phyloP scores from a whole-genome alignment of 2,329 filamentous ascomycete genomes.

The Fonsecaea monophora region DNA sequence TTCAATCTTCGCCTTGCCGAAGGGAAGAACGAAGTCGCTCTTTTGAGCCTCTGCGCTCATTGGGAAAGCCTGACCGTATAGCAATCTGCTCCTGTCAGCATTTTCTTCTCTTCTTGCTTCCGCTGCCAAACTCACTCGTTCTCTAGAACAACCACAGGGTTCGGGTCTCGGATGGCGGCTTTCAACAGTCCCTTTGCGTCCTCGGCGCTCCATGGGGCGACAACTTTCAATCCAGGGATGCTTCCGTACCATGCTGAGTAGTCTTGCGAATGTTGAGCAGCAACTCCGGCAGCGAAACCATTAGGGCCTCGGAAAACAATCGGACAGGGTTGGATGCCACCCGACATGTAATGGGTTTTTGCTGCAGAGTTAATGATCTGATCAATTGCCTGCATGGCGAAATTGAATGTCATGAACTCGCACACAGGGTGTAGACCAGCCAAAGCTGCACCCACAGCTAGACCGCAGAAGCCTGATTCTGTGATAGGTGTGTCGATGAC shows the following conservation, averaged over 20 bases:
- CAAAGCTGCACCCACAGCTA: constrained; percentile 92
- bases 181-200: constrained; percentile 98
- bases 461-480: constrained; percentile 91
- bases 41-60: constrained; percentile 97
- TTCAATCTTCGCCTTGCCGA: constrained; percentile 99
- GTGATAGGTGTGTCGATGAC: constrained; percentile 99
- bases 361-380: constrained; percentile 99
- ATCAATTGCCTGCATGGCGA: constrained; percentile 99
- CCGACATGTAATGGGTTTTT: constrained; percentile 99
- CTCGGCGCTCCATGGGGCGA: constrained; percentile 93
- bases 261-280: constrained; percentile 97
- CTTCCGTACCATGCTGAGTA: constrained; percentile 99
- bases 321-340: constrained; percentile 98
- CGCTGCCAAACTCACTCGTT: constrained; percentile 68
- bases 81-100: constrained; percentile 59
- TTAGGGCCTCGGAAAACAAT: constrained; percentile 99
- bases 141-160: constrained; percentile 90
- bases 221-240: constrained; percentile 96
- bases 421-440: constrained; percentile 87
- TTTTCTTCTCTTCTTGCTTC: constrained; percentile 1
- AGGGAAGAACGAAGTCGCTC: constrained; percentile 94
- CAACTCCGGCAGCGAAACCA: constrained; percentile 95
- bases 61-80: constrained; percentile 94
- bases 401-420: constrained; percentile 99
- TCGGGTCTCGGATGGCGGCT: constrained; percentile 96